These are phyloP conservation scores for Botryobasidium botryosum DNA, from an alignment of 768 basidiomycete species.

Conservation along the genomic window DNA sequence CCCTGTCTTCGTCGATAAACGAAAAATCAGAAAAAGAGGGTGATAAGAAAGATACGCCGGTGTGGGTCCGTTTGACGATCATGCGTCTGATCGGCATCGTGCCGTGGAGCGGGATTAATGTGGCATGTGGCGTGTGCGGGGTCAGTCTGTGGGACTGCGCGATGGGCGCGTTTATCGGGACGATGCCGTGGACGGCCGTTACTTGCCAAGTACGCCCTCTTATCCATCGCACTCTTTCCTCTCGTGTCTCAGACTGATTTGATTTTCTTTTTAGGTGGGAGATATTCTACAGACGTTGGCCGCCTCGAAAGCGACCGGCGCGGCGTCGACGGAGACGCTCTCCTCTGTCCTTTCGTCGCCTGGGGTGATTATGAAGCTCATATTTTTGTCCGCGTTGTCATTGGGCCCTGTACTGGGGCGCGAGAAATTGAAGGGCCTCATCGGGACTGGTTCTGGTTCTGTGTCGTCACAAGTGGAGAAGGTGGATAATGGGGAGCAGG, in stretches of 20 bases:
- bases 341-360: slow-evolving; percentile 74
- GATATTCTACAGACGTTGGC: slow-evolving; percentile 74
- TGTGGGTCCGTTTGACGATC: slow-evolving; percentile 78
- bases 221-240: background rate
- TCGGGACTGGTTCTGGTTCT: background rate
- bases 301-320: slow-evolving; percentile 21
- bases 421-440: slow-evolving; percentile 29
- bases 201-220: slow-evolving; percentile 55
- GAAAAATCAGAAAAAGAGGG: background rate
- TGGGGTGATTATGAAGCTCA: slow-evolving; percentile 65
- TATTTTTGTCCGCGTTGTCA: slow-evolving; percentile 66
- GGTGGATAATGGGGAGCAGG: too few relatives aligned
- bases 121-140: slow-evolving; percentile 84
- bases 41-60: slow-evolving; percentile 12
- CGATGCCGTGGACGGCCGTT: slow-evolving; percentile 79
- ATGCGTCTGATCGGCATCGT: slow-evolving; percentile 84
- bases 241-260: slow-evolving; percentile 6
- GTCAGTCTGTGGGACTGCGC: slow-evolving; percentile 60
- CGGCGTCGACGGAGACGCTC: slow-evolving; percentile 40
- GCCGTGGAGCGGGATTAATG: slow-evolving; percentile 95
- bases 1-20: slow-evolving; percentile 9
- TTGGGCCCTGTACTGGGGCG: slow-evolving; percentile 75
- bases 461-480: too few relatives aligned
- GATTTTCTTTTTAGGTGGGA: slow-evolving; percentile 38
- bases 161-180: slow-evolving; percentile 69